These are phyloP conservation scores for Phytophthora uliginosa DNA, from an alignment of 352 stramenopile species.

Conservation along the genomic window DNA sequence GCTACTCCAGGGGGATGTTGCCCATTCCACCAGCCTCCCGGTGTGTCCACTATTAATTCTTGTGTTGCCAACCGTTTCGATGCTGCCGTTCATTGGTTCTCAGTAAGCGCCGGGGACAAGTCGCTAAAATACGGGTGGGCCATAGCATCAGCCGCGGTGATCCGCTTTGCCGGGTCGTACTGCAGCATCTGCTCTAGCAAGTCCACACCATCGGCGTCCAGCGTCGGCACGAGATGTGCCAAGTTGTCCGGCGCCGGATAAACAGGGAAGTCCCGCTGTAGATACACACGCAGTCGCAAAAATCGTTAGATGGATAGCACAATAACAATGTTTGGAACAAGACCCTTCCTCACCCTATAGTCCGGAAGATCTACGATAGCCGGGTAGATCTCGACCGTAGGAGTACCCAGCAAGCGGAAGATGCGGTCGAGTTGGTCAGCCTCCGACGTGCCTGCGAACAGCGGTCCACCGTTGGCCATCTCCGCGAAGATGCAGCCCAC, in stretches of 20 bases:
- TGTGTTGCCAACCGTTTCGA: conserved; percentile 16
- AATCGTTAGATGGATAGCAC: conserved; percentile 6
- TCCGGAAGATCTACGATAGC: conserved; percentile 98
- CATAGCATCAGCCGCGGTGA: conserved; percentile 96
- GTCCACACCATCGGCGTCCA: conserved; percentile 93
- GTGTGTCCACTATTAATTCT: conserved; percentile 24
- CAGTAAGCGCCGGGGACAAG: conserved; percentile 77
- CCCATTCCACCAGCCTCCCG: conserved; percentile 22
- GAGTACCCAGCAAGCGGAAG: conserved; percentile 98
- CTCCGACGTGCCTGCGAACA: conserved; percentile 98
- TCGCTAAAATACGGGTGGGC: conserved; percentile 98
- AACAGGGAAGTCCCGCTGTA: conserved; percentile 92
- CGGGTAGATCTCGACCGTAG: conserved; percentile 95
- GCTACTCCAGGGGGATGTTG: conserved; percentile 16
- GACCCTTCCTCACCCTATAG: conserved; percentile 85
- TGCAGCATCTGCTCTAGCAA: conserved; percentile 93
- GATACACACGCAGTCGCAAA: conserved; percentile 7
- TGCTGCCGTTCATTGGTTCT: conserved; percentile 52
- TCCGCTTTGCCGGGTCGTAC: conserved; percentile 90
- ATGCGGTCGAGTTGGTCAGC: conserved; percentile 98
- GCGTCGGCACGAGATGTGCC: conserved; percentile 91
- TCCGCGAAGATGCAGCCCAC: conserved; percentile 99
- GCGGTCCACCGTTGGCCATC: conserved; percentile 93
- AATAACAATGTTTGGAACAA: not conserved
- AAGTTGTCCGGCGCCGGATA: conserved; percentile 92